Evolutionary conservation across 805 yeast species (phyloP).

Genomic region (Lachancea sp.): DNA sequence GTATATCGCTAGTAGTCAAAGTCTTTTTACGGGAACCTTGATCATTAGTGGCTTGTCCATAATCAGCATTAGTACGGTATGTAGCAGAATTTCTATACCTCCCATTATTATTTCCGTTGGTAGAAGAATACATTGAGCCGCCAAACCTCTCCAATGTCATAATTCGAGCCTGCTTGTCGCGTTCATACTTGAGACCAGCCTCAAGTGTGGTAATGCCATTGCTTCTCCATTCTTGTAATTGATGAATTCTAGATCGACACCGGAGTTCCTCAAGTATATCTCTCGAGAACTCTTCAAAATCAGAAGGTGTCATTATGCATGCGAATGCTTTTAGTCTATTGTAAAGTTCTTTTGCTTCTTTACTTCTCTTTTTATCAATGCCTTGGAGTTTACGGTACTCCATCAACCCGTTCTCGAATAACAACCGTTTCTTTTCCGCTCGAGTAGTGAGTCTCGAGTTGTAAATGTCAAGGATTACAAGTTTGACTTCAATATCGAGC

Average conservation of each 20-base stretch:
- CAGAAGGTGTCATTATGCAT: conserved; percentile 70
- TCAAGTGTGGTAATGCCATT: conserved; percentile 83
- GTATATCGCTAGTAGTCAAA: conserved; percentile 56
- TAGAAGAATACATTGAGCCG: conserved; percentile 22
- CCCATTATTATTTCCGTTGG: conserved; percentile 18
- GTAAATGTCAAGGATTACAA: conserved; percentile 82
- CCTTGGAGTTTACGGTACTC: conserved; percentile 82
- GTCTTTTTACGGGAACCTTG: conserved; percentile 36
- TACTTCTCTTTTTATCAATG: conserved; percentile 74
- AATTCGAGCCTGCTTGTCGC: conserved; percentile 69
- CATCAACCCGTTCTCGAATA: conserved; percentile 68
- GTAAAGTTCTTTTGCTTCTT: conserved; percentile 81
- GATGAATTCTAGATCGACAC: conserved; percentile 75
- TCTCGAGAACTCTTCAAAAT: conserved; percentile 66
- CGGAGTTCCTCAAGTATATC: conserved; percentile 74
- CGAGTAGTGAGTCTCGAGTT: conserved; percentile 83
- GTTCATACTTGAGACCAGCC: conserved; percentile 78
- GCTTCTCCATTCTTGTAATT: conserved; percentile 87
- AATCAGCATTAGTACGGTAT: conserved; percentile 25
- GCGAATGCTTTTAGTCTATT: conserved; percentile 76
- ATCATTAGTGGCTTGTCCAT: conserved; percentile 24
- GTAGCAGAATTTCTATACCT: conserved; percentile 28
- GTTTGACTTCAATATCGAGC: conserved; percentile 82
- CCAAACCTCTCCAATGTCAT: conserved; percentile 55
- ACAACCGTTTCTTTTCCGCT: conserved; percentile 83